Evolutionary conservation across 208 protist genomes (phyloP).

Genomic region (Acanthamoeba polyphaga): DNA sequence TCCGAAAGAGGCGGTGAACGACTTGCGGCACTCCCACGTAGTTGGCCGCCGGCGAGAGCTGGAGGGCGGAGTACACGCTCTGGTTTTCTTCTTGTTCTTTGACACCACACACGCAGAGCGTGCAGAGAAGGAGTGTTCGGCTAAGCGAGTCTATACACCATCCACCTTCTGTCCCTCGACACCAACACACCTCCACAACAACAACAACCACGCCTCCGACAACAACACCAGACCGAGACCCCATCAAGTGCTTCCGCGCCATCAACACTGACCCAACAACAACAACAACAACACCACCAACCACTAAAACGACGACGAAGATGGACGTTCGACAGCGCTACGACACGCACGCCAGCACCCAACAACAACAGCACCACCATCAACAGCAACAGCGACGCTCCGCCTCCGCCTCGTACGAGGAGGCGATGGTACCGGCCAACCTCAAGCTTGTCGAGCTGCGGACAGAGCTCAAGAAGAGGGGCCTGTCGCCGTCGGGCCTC

Average conservation of each 20-base stretch:
- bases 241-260: neutral
- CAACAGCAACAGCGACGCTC: neutral
- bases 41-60: no score
- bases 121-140: no score
- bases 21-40: no score
- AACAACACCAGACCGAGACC: neutral
- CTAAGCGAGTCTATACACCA: no score
- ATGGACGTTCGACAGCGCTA: neutral
- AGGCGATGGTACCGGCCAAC: neutral
- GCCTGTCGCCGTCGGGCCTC: slow-evolving; percentile 35
- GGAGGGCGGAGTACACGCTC: no score
- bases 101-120: no score
- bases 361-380: neutral
- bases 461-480: slow-evolving; percentile 32
- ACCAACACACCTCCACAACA: neutral
- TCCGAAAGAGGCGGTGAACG: no score
- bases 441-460: slow-evolving; percentile 40
- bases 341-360: neutral
- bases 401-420: neutral
- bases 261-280: neutral
- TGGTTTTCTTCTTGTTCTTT: no score
- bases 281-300: neutral
- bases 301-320: neutral
- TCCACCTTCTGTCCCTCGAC: neutral
- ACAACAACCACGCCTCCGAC: neutral